Evolutionary conservation across 1,284 basidiomycete species (phyloP), one percentile per base, ranked within the genome.

Genomic region (Cryptococcus wingfieldii): DNA sequence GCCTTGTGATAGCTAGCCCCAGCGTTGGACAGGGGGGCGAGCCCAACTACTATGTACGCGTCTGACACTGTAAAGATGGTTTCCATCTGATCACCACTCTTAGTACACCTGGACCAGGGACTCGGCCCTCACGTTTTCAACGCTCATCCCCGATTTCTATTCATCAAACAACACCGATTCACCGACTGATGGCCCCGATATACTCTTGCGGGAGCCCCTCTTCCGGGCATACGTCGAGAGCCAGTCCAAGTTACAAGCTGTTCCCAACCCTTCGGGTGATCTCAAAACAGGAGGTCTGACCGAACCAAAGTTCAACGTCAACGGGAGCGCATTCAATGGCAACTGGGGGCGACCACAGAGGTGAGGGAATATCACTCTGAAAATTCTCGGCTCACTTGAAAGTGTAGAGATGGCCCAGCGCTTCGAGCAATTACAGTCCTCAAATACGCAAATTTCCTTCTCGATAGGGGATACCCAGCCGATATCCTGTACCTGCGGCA

Each of bases 291-390:
- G 80, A 9, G 80, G 80, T 0, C 56, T 82, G 19, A 80, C 79
- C n/a, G 81, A 83, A 61, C 81, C 81, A 38, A 83, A 83, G 66
- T 82, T 79, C 60, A 49, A 79, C 27, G 71, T 76, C 6, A 66
- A 79, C 57, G 76, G 77, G 14, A 66, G 63, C 1, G 63, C 77
- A 1, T 80, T 78, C 64, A 63, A 57, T 2, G 76, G 63, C 5
- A 51, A 57, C 39, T 80, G 79, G 79, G 79, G 80, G 4, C 56
- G 80, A 53, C 80, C 80, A 3, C 80, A 81, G 51, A 61, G 72
- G 71, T 70, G 41, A 39, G 66, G 53, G 10, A 12, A 16, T 28
- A 8, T 25, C 27, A 10, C 8, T 16, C 45, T 38, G 18, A 25
- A 23, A 19, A 13, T 8, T 7, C 39, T 19, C 10, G n/a, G 41